phyloP scores from a whole-genome alignment of 2,329 filamentous ascomycete genomes.

The Dichotomopilus funicola region DNA sequence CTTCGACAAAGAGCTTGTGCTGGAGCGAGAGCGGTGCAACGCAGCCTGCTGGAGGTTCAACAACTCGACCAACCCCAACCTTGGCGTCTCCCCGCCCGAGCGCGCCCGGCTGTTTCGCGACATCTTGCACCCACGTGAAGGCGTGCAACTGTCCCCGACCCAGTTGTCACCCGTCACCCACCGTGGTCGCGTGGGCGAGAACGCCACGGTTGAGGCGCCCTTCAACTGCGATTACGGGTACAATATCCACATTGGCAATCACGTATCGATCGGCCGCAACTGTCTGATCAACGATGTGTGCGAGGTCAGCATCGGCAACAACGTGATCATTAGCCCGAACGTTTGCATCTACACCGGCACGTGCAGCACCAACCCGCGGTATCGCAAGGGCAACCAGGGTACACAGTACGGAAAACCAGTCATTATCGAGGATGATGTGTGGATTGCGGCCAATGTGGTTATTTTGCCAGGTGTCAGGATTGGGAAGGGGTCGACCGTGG shows the following conservation, averaged over 20 bases:
- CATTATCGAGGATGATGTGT: constrained; percentile 77
- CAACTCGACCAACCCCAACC: constrained; percentile 68
- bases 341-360: constrained; percentile 79
- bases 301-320: constrained; percentile 72
- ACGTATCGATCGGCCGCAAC: constrained; percentile 75
- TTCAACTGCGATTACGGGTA: constrained; percentile 91
- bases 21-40: constrained; percentile 80
- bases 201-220: constrained; percentile 74
- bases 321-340: constrained; percentile 71
- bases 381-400: constrained; percentile 66
- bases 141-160: constrained; percentile 50
- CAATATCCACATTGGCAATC: constrained; percentile 81
- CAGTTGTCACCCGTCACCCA: constrained; percentile 46
- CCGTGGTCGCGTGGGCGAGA: constrained; percentile 61
- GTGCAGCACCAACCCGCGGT: constrained; percentile 64
- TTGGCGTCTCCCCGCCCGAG: constrained; percentile 63
- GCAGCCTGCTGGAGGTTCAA: constrained; percentile 82
- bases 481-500: constrained; percentile 71
- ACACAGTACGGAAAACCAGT: constrained; percentile 65
- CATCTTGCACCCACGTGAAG: constrained; percentile 59
- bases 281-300: constrained; percentile 86
- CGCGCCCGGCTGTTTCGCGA: constrained; percentile 63
- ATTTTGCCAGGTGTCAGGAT: constrained; percentile 76
- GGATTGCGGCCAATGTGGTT: constrained; percentile 69
- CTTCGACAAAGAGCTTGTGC: constrained; percentile 67